A percentile compares a stretch with the other conserved stretches of the same genome.
Evolutionary conservation across 768 basidiomycete species (phyloP).

Genomic region (Phaeotremella skinneri): DNA sequence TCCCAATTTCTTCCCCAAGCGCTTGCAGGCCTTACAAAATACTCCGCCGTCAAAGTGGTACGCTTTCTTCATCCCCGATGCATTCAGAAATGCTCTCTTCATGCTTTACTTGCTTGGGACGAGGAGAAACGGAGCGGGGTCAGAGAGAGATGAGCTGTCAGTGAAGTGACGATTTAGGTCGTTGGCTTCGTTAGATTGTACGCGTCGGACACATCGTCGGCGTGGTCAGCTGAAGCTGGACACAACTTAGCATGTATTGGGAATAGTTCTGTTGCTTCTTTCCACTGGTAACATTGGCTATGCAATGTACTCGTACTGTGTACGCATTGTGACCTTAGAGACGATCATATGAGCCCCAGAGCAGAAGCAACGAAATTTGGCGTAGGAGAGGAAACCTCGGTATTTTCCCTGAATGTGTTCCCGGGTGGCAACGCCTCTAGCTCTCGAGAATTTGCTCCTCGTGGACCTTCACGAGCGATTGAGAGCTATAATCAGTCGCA

Average conservation of each 20-base stretch:
- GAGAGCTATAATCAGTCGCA: too few relatives aligned
- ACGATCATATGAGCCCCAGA: too few relatives aligned
- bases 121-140: conserved; percentile 49
- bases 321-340: too few relatives aligned
- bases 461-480: too few relatives aligned
- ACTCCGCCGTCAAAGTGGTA: neutral
- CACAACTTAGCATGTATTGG: neutral
- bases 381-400: too few relatives aligned
- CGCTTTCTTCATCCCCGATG: conserved; percentile 31
- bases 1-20: conserved; percentile 10
- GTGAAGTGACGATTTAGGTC: neutral
- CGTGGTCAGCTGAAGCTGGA: neutral
- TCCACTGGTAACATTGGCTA: too few relatives aligned
- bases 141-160: conserved; percentile 16
- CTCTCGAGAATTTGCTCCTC: too few relatives aligned
- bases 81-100: conserved; percentile 36
- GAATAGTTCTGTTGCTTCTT: too few relatives aligned
- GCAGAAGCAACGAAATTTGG: too few relatives aligned
- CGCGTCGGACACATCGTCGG: neutral
- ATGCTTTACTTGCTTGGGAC: conserved; percentile 5
- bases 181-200: neutral
- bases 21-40: neutral
- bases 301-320: too few relatives aligned
- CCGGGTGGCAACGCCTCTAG: too few relatives aligned
- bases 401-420: too few relatives aligned